Percentiles rank a stretch among this genome's conserved stretches.
Conservation (phyloP, 1,139 yeast genomes). For the Kodamaea anthophila region DNA sequence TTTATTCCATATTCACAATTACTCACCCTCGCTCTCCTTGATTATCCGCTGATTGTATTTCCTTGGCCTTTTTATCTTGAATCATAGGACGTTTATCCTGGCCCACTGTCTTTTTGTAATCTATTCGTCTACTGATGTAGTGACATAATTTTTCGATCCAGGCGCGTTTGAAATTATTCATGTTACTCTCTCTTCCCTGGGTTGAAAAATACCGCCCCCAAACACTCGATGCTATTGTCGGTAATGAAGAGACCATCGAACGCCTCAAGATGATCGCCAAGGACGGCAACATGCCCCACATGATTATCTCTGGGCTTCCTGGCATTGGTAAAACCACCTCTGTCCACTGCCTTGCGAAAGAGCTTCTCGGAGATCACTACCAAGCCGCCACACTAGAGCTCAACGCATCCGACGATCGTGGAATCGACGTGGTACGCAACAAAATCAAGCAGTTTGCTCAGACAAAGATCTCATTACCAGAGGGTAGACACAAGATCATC, state of each 20-base stretch:
- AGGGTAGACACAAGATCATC: conserved; percentile 71
- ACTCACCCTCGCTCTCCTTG: no score
- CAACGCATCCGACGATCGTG: conserved; percentile 47
- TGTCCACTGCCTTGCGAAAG: conserved; percentile 82
- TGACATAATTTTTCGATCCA: no score
- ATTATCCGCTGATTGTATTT: no score
- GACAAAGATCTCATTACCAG: conserved; percentile 60
- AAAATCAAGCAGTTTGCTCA: conserved; percentile 55
- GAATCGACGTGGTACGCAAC: conserved; percentile 44
- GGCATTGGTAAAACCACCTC: conserved; percentile 98
- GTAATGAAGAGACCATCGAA: conserved; percentile 85
- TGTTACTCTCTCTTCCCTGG: conserved; percentile 53
- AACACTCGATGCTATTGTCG: conserved; percentile 76
- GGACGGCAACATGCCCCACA: conserved; percentile 96
- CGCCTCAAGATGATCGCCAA: conserved; percentile 76
- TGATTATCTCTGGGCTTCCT: conserved; percentile 90
- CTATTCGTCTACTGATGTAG: no score
- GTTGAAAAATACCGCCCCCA: conserved; percentile 93
- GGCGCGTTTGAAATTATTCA: no score
- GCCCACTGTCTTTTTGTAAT: no score
- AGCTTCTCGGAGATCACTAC: conserved; percentile 68
- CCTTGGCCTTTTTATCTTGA: no score
- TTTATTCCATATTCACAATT: no score
- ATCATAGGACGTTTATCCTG: no score
- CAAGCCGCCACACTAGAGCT: conserved; percentile 84